phyloP scores from a whole-genome alignment of 1,139 yeast species.

The Arxiozyma slooffiae region DNA sequence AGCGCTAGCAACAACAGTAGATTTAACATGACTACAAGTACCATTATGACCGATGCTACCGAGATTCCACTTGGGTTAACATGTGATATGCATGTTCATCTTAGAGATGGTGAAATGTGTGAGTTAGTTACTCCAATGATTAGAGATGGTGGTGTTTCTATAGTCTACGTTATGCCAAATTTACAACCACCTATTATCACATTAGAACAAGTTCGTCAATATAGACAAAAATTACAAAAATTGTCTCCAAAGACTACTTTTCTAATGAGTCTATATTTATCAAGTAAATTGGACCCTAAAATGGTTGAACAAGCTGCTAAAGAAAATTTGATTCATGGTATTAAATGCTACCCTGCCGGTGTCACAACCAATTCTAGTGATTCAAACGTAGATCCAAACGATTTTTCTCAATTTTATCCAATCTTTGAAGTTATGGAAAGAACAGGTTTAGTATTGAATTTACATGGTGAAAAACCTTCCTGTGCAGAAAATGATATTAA shows the following conservation, averaged over 20 bases:
- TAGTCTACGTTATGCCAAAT: constrained; percentile 94
- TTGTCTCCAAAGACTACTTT: constrained; percentile 78
- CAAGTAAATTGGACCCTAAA: constrained; percentile 74
- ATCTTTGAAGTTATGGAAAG: constrained; percentile 80
- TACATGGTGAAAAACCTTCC: constrained; percentile 94
- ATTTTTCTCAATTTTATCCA: constrained; percentile 79
- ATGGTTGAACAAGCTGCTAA: constrained; percentile 71
- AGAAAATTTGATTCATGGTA: constrained; percentile 63
- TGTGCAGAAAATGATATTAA: constrained; percentile 47
- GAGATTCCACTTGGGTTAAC: constrained; percentile 49
- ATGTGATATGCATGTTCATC: constrained; percentile 94
- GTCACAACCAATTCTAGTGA: constrained; percentile 82
- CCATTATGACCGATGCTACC: background rate
- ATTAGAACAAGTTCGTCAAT: constrained; percentile 60
- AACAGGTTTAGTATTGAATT: constrained; percentile 63
- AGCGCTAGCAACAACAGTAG: background rate
- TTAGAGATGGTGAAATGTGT: constrained; percentile 91
- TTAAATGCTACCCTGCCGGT: constrained; percentile 96
- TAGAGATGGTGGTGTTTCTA: constrained; percentile 78
- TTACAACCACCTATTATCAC: constrained; percentile 85
- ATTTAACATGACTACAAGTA: background rate
- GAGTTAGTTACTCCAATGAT: constrained; percentile 84
- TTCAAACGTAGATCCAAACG: constrained; percentile 91
- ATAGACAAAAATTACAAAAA: constrained; percentile 53
- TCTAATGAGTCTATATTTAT: constrained; percentile 80